phyloP scores from a whole-genome alignment of 1,139 yeast genomes.

The Geotrichum klebahnii region DNA sequence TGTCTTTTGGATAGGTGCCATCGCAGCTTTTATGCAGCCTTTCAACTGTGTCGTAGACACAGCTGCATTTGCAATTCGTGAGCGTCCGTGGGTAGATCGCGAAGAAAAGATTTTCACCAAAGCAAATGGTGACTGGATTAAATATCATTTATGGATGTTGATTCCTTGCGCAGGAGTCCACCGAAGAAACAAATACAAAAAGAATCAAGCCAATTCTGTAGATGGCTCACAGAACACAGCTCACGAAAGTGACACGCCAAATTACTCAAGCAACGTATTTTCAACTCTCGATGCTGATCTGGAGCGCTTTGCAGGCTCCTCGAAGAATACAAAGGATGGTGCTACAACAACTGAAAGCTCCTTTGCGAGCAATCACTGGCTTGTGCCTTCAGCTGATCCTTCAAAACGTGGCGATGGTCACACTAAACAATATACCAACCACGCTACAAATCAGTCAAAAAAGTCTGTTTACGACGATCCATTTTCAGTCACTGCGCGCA shows the following conservation, averaged over 20 bases:
- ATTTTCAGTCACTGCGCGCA: slow-evolving; percentile 20
- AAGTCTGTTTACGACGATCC: slow-evolving; percentile 3
- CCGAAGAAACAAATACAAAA: not conserved
- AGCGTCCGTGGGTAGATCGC: slow-evolving; percentile 34
- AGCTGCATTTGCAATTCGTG: slow-evolving; percentile 68
- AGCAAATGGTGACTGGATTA: slow-evolving; percentile 14
- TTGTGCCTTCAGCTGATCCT: not conserved
- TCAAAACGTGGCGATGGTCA: not conserved
- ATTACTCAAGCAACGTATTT: not conserved
- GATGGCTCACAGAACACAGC: not conserved
- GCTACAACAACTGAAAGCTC: not conserved
- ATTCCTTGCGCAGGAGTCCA: slow-evolving; percentile 12
- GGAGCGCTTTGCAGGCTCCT: slow-evolving; percentile 13
- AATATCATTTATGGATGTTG: slow-evolving; percentile 8
- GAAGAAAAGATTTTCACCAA: slow-evolving; percentile 20
- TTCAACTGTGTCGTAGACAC: slow-evolving; percentile 76
- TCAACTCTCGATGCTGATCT: slow-evolving; percentile 14
- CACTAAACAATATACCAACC: not conserved
- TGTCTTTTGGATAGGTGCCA: slow-evolving; percentile 60
- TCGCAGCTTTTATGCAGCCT: slow-evolving; percentile 77
- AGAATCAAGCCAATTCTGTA: not conserved
- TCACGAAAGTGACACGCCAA: not conserved
- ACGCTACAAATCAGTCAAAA: not conserved
- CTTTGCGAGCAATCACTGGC: not conserved
- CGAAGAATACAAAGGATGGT: not conserved